These are phyloP conservation scores for Sphaerobolus stellatus DNA, from an alignment of 1,284 basidiomycete species.

Conservation along the genomic window DNA sequence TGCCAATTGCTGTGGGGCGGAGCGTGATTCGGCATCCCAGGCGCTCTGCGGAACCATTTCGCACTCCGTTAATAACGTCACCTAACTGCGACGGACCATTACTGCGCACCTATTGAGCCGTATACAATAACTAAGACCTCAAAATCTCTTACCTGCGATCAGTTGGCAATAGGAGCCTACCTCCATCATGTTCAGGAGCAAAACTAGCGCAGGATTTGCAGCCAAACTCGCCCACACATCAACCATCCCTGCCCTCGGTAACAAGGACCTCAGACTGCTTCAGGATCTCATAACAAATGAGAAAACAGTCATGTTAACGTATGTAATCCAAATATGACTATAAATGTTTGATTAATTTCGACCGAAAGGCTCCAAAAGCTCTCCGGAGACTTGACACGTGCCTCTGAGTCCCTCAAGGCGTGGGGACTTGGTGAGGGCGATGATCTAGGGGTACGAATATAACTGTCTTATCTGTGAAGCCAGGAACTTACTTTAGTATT, in stretches of 20 bases:
- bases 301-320: conserved; percentile 78
- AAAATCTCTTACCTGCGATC: no score
- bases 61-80: no score
- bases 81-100: no score
- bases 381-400: conserved; percentile 65
- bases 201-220: conserved; percentile 46
- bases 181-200: conserved; percentile 59
- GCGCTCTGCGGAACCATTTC: no score
- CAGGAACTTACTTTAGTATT: conserved; percentile 7
- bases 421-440: conserved; percentile 89
- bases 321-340: conserved; percentile 31
- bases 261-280: conserved; percentile 77
- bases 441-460: conserved; percentile 74
- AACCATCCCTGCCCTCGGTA: conserved; percentile 75
- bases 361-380: conserved; percentile 59
- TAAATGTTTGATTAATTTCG: not conserved
- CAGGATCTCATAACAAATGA: conserved; percentile 90
- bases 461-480: conserved; percentile 4
- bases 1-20: no score
- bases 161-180: no score
- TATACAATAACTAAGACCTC: no score
- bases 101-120: no score
- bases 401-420: conserved; percentile 69
- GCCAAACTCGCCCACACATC: conserved; percentile 84
- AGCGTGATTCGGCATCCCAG: no score